A percentile compares a stretch with the other conserved stretches of the same genome.
phyloP scores from a whole-genome alignment of 345 rosid species.

The Eucalyptus leucophloia region DNA sequence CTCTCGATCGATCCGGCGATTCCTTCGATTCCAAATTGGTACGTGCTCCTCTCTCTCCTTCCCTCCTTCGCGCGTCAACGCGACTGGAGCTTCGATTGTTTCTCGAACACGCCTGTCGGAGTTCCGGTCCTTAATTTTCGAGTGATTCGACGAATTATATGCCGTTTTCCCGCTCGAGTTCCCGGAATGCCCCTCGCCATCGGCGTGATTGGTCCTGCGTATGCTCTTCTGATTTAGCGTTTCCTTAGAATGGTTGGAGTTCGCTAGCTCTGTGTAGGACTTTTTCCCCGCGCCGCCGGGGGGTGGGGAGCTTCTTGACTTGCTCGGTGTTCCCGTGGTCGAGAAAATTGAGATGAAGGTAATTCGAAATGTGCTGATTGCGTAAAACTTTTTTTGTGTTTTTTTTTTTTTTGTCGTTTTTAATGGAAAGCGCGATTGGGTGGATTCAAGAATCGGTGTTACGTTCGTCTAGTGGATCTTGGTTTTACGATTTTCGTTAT shows the following conservation, averaged over 20 bases:
- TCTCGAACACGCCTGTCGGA: not conserved
- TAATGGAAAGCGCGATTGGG: not conserved
- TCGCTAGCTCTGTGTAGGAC: not conserved
- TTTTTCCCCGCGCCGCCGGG: not conserved
- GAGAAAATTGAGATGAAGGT: not conserved
- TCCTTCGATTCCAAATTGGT: not conserved
- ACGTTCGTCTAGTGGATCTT: not conserved
- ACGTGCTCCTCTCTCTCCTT: not conserved
- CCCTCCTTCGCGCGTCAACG: not conserved
- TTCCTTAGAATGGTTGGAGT: not conserved
- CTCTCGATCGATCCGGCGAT: not conserved
- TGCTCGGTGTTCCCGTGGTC: not conserved
- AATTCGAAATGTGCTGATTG: not conserved
- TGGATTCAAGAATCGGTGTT: not conserved
- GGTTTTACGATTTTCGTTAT: not conserved
- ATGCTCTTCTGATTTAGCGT: not conserved
- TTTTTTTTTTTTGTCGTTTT: not conserved
- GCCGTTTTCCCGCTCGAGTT: not conserved
- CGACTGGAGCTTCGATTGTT: not conserved
- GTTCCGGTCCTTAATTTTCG: not conserved
- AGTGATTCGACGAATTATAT: not conserved
- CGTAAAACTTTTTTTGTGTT: not conserved
- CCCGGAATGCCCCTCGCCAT: not conserved
- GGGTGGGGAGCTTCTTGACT: not conserved
- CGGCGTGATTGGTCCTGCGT: not conserved